A percentile compares a stretch with the other conserved stretches of the same genome.
Conservation (phyloP, 1,284 basidiomycete genomes). For the Tilletia caries region DNA sequence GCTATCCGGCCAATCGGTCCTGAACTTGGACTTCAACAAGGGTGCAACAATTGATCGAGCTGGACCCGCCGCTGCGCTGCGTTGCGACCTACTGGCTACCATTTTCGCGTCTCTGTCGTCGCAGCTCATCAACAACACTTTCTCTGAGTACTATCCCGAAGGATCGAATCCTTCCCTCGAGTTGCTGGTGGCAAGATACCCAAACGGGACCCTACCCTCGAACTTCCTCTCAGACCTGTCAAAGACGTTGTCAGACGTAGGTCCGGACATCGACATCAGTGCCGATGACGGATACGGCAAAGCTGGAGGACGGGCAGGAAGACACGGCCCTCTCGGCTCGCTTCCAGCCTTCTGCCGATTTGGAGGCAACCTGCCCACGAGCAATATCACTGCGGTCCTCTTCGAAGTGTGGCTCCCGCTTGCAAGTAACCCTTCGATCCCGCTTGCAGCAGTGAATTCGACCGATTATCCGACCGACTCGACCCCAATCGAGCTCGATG, state of each 20-base stretch:
- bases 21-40: too few species aligned
- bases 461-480: constrained; percentile 26
- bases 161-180: constrained; percentile 27
- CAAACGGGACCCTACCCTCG: constrained; percentile 13
- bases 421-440: constrained; percentile 8
- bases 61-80: not conserved
- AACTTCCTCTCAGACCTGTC: not conserved
- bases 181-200: constrained; percentile 19
- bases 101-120: not conserved
- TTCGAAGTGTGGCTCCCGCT: constrained; percentile 28
- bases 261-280: constrained; percentile 25
- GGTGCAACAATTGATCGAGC: not conserved
- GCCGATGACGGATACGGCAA: constrained; percentile 21
- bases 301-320: not conserved
- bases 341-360: constrained; percentile 30
- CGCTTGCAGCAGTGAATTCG: constrained; percentile 18
- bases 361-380: constrained; percentile 20
- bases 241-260: constrained; percentile 20
- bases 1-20: too few species aligned
- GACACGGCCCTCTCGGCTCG: constrained; percentile 22
- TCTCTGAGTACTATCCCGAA: constrained; percentile 22
- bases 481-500: constrained; percentile 18
- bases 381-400: constrained; percentile 19
- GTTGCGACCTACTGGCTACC: not conserved
- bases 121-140: constrained; percentile 13